A percentile compares a stretch with the other conserved stretches of the same genome.
These are phyloP conservation scores for Salisapilia sapeloensis DNA, from an alignment of 352 stramenopile species.

Conservation along the genomic window DNA sequence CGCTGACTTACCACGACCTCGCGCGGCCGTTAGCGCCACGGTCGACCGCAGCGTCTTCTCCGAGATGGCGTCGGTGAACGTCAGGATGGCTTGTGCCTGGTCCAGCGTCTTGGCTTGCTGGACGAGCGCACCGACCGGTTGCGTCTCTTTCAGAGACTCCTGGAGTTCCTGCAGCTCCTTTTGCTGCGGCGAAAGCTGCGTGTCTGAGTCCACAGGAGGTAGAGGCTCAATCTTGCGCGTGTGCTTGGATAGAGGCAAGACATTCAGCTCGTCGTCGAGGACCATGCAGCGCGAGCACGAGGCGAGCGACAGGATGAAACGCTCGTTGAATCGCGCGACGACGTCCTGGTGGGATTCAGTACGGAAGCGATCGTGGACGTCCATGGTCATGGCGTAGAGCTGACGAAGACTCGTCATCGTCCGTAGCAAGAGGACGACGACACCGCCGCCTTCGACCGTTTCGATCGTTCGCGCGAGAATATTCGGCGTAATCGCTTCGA, in stretches of 20 bases:
- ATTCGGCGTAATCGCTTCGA: slow-evolving; percentile 98
- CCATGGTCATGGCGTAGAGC: slow-evolving; percentile 99
- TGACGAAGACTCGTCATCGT: slow-evolving; percentile 98
- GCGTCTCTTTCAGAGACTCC: slow-evolving; percentile 88
- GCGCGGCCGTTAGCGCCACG: slow-evolving; percentile 89
- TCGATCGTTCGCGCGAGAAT: slow-evolving; percentile 98
- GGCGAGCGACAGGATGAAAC: slow-evolving; percentile 96
- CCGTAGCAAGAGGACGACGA: slow-evolving; percentile 94
- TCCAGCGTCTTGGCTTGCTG: slow-evolving; percentile 91
- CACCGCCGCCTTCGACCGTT: slow-evolving; percentile 95
- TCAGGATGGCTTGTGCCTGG: slow-evolving; percentile 91
- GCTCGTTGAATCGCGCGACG: slow-evolving; percentile 98
- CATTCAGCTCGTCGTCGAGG: slow-evolving; percentile 98
- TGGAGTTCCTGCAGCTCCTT: slow-evolving; percentile 89
- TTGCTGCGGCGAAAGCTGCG: slow-evolving; percentile 60
- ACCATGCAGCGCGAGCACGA: slow-evolving; percentile 93
- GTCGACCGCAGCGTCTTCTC: slow-evolving; percentile 92
- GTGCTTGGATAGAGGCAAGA: slow-evolving; percentile 92
- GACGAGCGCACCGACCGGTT: slow-evolving; percentile 91
- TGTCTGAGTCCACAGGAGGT: slow-evolving; percentile 28
- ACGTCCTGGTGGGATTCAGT: slow-evolving; percentile 89
- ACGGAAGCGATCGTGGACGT: slow-evolving; percentile 82
- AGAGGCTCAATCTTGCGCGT: slow-evolving; percentile 82
- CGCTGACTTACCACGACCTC: slow-evolving; percentile 93
- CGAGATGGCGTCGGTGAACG: slow-evolving; percentile 95